These are phyloP conservation scores for Alternaria longipes DNA, from an alignment of 2,329 filamentous ascomycete species.

Conservation along the genomic window DNA sequence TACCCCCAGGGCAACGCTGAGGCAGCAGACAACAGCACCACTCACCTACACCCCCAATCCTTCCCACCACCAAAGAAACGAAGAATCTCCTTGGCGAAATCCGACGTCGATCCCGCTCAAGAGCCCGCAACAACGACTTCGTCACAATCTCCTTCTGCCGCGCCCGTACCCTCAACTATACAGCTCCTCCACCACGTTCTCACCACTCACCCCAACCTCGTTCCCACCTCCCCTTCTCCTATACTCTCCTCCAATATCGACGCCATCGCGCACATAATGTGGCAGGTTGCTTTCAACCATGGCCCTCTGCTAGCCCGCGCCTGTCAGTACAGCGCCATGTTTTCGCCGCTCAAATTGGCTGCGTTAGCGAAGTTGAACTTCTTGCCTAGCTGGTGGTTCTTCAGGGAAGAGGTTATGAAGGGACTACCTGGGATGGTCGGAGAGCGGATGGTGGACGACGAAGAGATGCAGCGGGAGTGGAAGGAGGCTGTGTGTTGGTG, in stretches of 20 bases:
- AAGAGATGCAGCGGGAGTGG: conserved; percentile 19
- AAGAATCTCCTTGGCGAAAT: neutral
- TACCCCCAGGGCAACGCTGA: neutral
- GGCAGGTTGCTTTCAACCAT: conserved; percentile 21
- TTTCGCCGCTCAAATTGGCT: conserved; percentile 18
- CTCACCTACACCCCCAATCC: neutral
- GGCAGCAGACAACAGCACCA: neutral
- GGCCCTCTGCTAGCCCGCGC: conserved; percentile 7
- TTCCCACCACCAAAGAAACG: conserved; percentile 7
- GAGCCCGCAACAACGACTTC: neutral
- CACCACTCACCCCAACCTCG: neutral
- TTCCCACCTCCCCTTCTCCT: neutral
- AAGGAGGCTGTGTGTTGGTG: neutral
- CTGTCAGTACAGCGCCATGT: conserved; percentile 20
- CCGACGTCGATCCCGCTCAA: neutral
- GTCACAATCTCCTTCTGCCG: neutral
- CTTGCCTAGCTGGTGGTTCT: conserved; percentile 36
- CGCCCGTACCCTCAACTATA: neutral
- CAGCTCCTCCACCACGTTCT: conserved; percentile 8
- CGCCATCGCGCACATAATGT: conserved; percentile 22
- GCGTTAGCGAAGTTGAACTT: conserved; percentile 30
- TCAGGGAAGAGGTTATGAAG: conserved; percentile 1
- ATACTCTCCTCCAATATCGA: conserved; percentile 14
- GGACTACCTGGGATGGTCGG: neutral
- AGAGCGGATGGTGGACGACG: conserved; percentile 11